These are phyloP conservation scores for Wickerhamiella cacticola DNA, from an alignment of 805 yeast species.

Conservation along the genomic window DNA sequence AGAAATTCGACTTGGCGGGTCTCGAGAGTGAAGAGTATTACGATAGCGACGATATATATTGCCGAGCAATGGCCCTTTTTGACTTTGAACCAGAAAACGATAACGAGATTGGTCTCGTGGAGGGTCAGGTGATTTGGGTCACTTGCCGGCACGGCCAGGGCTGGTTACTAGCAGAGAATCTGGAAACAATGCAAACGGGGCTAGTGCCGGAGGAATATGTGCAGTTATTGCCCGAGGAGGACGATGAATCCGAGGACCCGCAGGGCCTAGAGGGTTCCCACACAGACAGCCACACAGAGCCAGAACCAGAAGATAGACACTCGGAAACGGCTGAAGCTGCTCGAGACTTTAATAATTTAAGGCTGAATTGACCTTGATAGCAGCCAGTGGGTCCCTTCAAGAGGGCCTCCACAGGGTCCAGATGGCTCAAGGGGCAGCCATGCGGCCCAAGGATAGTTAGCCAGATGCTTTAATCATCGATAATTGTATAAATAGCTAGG, in stretches of 20 bases:
- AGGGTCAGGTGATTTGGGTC: conserved; percentile 77
- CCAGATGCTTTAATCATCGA: too few relatives aligned
- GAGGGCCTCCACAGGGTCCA: too few relatives aligned
- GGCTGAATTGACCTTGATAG: neutral
- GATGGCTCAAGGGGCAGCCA: too few relatives aligned
- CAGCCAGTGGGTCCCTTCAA: too few relatives aligned
- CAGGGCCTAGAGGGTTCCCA: too few relatives aligned
- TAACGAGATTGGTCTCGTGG: conserved; percentile 66
- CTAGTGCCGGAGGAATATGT: conserved; percentile 94
- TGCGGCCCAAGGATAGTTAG: too few relatives aligned
- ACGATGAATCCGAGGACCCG: conserved; percentile 9
- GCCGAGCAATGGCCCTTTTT: conserved; percentile 74
- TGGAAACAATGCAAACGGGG: conserved; percentile 67
- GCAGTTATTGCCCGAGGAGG: conserved; percentile 32
- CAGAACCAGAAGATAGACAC: too few relatives aligned
- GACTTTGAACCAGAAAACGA: conserved; percentile 90
- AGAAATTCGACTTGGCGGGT: conserved; percentile 6
- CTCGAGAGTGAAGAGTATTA: conserved; percentile 3
- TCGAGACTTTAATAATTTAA: neutral
- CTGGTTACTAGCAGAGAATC: conserved; percentile 87
- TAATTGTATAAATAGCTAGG: too few relatives aligned
- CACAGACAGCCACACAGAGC: too few relatives aligned
- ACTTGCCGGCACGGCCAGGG: conserved; percentile 95
- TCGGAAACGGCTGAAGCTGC: conserved; percentile 19
- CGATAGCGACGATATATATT: conserved; percentile 34